Evolutionary conservation across 2,329 filamentous ascomycete genomes (phyloP), one percentile per base, ranked within the genome.

Genomic region (Cadophora gregata): DNA sequence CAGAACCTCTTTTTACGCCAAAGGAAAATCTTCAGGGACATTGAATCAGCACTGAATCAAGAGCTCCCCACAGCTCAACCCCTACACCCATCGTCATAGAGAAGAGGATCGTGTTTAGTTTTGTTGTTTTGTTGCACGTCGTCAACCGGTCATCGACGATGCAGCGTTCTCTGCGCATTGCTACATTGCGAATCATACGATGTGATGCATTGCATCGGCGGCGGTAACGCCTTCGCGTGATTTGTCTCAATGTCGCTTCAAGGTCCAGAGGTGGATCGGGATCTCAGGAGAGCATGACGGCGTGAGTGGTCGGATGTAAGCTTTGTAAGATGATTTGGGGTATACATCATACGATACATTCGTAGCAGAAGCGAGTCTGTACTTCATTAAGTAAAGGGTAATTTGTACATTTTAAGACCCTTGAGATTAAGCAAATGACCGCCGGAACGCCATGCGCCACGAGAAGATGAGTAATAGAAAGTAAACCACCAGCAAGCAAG

Each of bases 71-170:
- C 42, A n/a, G 14, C 16, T 16, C 38, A 16, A 19, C 6, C 38
- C 38, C 16, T 3, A 42, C 36, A 42, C 36, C 16, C n/a, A 50
- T 50, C 9, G 24, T 27, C 47, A 27, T 25, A 1, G 10, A 12
- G 10, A 27, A 9, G 47, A 50, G 10, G n/a, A 48, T 9, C 21
- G 19, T 47, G 42, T 25, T 31, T 14, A 14, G 14, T n/a, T 7
- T 10, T n/a, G 8, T 0, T n/a, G 12, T 53, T 53, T 14, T 53
- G 50, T 53, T 53, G 50, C 50, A 53, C 50, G 50, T 53, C 50
- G 50, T 53, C 50, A 53, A 53, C 29, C 29, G 5, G 24, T 31
- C 50, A 53, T 53, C 50, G 50, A 53, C 50, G 50, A 53, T 53
- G 25, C n/a, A 53, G 50, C 29, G 19, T 31, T 19, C 6, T 10